phyloP scores from a whole-genome alignment of 1,284 basidiomycete species.

The Phellinidium pouzarii region DNA sequence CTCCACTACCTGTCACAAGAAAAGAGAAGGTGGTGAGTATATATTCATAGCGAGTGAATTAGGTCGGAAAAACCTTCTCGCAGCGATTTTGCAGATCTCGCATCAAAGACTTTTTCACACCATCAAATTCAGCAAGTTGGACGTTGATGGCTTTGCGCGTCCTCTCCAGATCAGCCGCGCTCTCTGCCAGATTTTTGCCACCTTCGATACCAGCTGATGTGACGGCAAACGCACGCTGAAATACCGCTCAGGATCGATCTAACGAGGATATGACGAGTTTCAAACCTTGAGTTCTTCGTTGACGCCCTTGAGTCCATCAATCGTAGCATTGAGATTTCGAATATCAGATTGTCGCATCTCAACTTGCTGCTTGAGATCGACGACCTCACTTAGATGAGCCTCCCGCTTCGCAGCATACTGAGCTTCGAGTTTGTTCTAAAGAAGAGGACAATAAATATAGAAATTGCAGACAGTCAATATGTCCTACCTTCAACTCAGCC shows the following conservation, averaged over 20 bases:
- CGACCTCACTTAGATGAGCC: conserved; percentile 78
- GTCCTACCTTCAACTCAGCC: conserved; percentile 80
- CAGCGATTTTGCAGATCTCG: conserved; percentile 98
- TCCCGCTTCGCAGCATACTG: conserved; percentile 93
- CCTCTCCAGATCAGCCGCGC: conserved; percentile 94
- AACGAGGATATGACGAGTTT: conserved; percentile 9
- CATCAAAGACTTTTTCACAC: conserved; percentile 98
- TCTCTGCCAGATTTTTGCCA: conserved; percentile 93
- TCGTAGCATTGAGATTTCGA: conserved; percentile 75
- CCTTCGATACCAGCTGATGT: conserved; percentile 96
- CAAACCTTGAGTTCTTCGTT: conserved; percentile 96
- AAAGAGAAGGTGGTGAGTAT: not conserved
- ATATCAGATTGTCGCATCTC: conserved; percentile 86
- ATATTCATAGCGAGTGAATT: not conserved
- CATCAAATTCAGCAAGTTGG: conserved; percentile 96
- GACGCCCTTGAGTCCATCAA: conserved; percentile 92
- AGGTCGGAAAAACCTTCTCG: conserved; percentile 72
- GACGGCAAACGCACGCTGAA: conserved; percentile 89
- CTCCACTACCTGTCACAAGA: conserved; percentile 78
- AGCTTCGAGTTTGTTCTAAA: conserved; percentile 84
- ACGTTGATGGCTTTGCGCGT: conserved; percentile 95
- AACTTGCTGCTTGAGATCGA: conserved; percentile 88
- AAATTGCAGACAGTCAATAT: conserved; percentile 18
- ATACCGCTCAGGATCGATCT: conserved; percentile 9
- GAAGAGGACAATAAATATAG: conserved; percentile 14